Base-by-base conservation (phyloP, 2,329 filamentous ascomycete species). In the Colletotrichum viniferum region DNA sequence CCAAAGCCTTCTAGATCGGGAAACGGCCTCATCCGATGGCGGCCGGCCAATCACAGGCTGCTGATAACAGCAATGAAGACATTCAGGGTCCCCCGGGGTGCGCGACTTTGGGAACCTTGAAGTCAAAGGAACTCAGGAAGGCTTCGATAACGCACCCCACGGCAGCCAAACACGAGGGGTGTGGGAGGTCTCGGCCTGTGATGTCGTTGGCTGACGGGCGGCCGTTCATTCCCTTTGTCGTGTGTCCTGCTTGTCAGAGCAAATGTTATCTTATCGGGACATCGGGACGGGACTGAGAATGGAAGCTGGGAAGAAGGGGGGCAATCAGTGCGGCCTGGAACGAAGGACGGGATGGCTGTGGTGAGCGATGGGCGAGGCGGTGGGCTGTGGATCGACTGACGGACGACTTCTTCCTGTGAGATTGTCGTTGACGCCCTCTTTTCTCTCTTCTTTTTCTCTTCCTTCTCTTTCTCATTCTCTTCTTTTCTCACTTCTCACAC, bases 11-110 rank as follows among this genome's bases (percentile, higher is more conserved):
- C 64, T 38, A 12, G 28, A 73, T 76, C 73, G 73, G 64, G 69
- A 70, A 66, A 72, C 69, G 64, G 73, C 74, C 61, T 36, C 26
- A 58, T 76, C 74, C 74, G 74, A 76, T 34, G 43, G 21, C 13
- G 5, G 3, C 12, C 16, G 4, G 13, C 76, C 76, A 77, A 77
- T 77, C 55, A 77, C 16, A 1, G 18, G 7, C n/a, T 28, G 13
- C 55, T 67, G 76, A 77, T 77, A 77, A 77, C 68, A 28, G 61
- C 72, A 28, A 43, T 24, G 68, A 77, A 60, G 58, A 71, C 52
- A 55, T 75, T 77, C 63, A 76, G 68, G 75, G 72, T 71, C 58
- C 36, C 63, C 48, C 65, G 56, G 71, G 64, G 18, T 62, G 65
- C 38, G 21, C 58, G 38, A 63, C 28, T 24, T 74, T 58, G 66